Evolutionary conservation across 1,284 basidiomycete species (phyloP), one percentile per base, ranked within the genome.

Genomic region (Coniferiporia weirii): DNA sequence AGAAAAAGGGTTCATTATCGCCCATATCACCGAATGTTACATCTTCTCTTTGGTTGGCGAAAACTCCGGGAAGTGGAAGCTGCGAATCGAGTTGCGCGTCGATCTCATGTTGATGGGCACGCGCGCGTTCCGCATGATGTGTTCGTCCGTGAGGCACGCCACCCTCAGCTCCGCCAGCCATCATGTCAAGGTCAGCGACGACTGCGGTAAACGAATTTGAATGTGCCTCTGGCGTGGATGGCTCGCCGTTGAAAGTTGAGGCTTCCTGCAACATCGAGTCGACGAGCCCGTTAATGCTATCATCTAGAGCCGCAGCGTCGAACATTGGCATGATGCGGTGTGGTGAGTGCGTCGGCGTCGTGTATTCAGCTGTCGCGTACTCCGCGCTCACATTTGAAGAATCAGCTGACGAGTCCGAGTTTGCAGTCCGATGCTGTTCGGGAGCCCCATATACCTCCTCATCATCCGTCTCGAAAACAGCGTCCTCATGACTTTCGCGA

Each of bases 71-170:
- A 27, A 52, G 32, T 27, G 47, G 20, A 15, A 38, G 59, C 19
- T 43, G 32, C 9, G 15, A 12, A 22, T 46, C 22, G 1, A 13
- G 19, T 10, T 20, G 44, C 3, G 19, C 17, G 9, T 46, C 44
- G n/a, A 46, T 27, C 9, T 57, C 51, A 13, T 52, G 55, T 20
- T 57, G 60, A 13, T 57, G 51, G 20, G 17, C 36, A 1, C 57
- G 59, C 15, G 40, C 57, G 20, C 72, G 65, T 49, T 73, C 70
- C 15, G 66, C 64, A 65, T 88, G 87, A 69, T 88, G 88, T n/a
- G 79, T 80, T 13, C 84, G 78, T 10, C 86, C 88, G 57, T 84
- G 82, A 0, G 86, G 86, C 45, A 89, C 73, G 1, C 86, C 86
- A 56, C 79, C 79, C 64, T 86, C 84, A 9, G 77, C 78, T 61